Base-by-base conservation (phyloP, 352 stramenopile genomes). In the Globisporangium lucens region DNA sequence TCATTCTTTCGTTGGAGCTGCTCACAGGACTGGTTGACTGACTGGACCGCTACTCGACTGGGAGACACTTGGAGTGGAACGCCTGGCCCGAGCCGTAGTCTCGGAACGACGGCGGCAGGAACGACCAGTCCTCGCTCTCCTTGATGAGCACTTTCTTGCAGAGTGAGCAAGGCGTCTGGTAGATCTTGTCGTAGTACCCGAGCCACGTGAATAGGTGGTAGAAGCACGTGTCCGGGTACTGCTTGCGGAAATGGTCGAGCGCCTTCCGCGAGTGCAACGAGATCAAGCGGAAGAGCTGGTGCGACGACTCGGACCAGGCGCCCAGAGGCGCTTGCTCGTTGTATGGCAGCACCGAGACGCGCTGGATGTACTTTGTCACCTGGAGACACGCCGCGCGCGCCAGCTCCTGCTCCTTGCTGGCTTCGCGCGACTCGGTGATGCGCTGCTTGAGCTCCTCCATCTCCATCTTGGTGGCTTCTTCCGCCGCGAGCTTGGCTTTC, bases 131-230 rank as follows among this genome's bases (percentile, higher is more conserved):
- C 56, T 94, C 85, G 49, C 73, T 89, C 67, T 94, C 85, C 74
- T 93, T 94, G 53, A 77, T 74, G 41, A 95, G 75, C 59, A 95
- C 80, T 69, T 93, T 94, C 73, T 95, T 95, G 78, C 87, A 95
- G 33, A 82, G 75, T 33, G 78, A 88, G 76, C 87, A 95, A 12
- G 87, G 83, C 52, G 87, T 94, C 74, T 95, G 85, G 76, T 95
- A 94, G 68, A 94, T 82, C 75, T 95, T 95, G 78, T 95, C 87
- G 69, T 89, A 95, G 76, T 87, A 93, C 56, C 81, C 83, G 22
- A 95, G 75, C 87, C 87, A 95, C 53, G 84, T 89, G 71, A 94
- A 93, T 30, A 95, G 76, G 65, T 95, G 83, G 74, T 91, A 95
- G 63, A 95, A 95, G 74, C 84, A 88, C 61, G 85, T 91, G 59